A percentile compares a stretch with the other conserved stretches of the same genome.
Evolutionary conservation across 805 yeast species (phyloP).

Genomic region (Jamesozyma gamospora): DNA sequence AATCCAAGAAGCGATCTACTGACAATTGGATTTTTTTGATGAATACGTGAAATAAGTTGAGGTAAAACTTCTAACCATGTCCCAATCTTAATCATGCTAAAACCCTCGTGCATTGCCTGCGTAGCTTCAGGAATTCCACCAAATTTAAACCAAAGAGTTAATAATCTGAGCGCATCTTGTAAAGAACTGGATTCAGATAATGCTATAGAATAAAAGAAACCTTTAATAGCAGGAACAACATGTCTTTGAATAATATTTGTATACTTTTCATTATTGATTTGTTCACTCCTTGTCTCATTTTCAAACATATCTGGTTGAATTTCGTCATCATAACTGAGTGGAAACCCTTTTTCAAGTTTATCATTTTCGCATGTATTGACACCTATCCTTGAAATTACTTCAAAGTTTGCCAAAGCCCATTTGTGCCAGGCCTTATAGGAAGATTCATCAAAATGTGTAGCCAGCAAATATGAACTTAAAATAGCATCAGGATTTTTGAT

Average conservation of each 20-base stretch:
- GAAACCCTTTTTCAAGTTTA: background rate
- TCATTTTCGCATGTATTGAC: slow-evolving; percentile 14
- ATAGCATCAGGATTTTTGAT: slow-evolving; percentile 70
- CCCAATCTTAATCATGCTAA: slow-evolving; percentile 77
- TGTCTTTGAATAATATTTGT: slow-evolving; percentile 66
- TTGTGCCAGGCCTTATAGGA: slow-evolving; percentile 99
- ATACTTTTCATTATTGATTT: slow-evolving; percentile 26
- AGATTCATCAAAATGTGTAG: slow-evolving; percentile 83
- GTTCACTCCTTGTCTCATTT: slow-evolving; percentile 21
- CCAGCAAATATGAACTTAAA: slow-evolving; percentile 81
- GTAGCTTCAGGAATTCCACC: slow-evolving; percentile 93
- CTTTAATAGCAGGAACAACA: slow-evolving; percentile 91
- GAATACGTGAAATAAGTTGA: slow-evolving; percentile 90
- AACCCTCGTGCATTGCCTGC: slow-evolving; percentile 82
- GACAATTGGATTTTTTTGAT: slow-evolving; percentile 84
- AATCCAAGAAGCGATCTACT: slow-evolving; percentile 70
- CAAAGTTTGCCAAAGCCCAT: slow-evolving; percentile 98
- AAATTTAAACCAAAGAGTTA: slow-evolving; percentile 91
- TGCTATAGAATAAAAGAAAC: slow-evolving; percentile 90
- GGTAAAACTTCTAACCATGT: slow-evolving; percentile 95
- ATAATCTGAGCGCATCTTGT: slow-evolving; percentile 82
- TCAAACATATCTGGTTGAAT: slow-evolving; percentile 22
- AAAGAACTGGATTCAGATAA: slow-evolving; percentile 77
- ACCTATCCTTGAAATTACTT: slow-evolving; percentile 64
- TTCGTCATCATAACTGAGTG: slow-evolving; percentile 8